These are phyloP conservation scores for Cystobasidium pallidum DNA, from an alignment of 1,284 basidiomycete genomes.

Conservation along the genomic window DNA sequence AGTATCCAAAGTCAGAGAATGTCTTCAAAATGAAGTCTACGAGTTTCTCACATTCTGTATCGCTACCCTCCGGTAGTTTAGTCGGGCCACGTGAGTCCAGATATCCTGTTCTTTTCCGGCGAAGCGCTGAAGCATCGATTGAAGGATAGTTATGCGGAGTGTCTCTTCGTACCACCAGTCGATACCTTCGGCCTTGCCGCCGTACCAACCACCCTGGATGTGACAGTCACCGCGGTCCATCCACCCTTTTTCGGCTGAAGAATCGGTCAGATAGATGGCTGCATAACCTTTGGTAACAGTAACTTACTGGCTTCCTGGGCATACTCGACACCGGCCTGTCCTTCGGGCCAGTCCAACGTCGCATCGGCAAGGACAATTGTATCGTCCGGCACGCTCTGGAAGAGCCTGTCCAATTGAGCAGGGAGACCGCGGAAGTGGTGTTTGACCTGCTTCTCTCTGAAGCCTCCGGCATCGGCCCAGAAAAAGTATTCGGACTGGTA, in stretches of 20 bases:
- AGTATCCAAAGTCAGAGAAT: background rate
- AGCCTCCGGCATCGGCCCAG: constrained; percentile 51
- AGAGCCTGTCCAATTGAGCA: constrained; percentile 45
- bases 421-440: constrained; percentile 47
- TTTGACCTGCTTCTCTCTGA: constrained; percentile 44
- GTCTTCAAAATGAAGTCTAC: background rate
- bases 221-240: constrained; percentile 48
- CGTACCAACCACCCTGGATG: constrained; percentile 51
- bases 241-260: constrained; percentile 17
- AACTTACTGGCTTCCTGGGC: constrained; percentile 17
- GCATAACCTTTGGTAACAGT: too few relatives aligned
- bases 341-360: constrained; percentile 45
- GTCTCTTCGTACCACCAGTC: constrained; percentile 50
- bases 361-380: constrained; percentile 49
- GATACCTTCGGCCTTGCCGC: constrained; percentile 47
- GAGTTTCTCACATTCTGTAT: constrained; percentile 44
- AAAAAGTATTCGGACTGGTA: constrained; percentile 51
- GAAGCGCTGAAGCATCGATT: constrained; percentile 48
- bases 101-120: constrained; percentile 52
- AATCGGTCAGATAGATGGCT: background rate
- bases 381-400: constrained; percentile 45
- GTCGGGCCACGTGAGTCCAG: constrained; percentile 50
- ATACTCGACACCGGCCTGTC: constrained; percentile 35
- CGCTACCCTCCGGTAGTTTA: constrained; percentile 49
- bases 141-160: constrained; percentile 46